Percentiles rank a stretch among this genome's conserved stretches.
Evolutionary conservation across 495 filamentous ascomycete genomes (phyloP).

Genomic region (Cairneyella variabilis): DNA sequence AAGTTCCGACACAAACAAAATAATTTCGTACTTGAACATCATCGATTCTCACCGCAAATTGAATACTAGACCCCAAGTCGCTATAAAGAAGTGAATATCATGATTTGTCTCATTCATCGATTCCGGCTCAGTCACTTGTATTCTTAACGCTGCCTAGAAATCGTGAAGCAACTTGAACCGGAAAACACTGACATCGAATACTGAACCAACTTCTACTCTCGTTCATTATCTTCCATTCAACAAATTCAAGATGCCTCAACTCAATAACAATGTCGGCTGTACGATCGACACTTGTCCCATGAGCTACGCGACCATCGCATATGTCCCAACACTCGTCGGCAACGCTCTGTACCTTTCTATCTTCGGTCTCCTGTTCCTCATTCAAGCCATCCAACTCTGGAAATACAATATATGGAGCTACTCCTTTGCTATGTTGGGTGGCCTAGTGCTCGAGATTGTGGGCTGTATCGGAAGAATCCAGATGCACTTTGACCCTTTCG

Average conservation of each 20-base stretch:
- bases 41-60: no score
- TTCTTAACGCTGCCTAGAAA: no score
- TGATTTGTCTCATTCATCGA: no score
- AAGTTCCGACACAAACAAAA: no score
- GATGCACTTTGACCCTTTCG: slow-evolving; percentile 37
- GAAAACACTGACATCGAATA: no score
- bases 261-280: slow-evolving; percentile 4
- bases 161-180: no score
- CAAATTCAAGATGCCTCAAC: slow-evolving; percentile 3
- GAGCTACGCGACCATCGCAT: slow-evolving; percentile 14
- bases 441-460: slow-evolving; percentile 33
- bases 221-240: no score
- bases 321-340: slow-evolving; percentile 22
- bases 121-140: no score
- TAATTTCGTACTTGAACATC: no score
- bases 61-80: no score
- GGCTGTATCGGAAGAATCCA: slow-evolving; percentile 35
- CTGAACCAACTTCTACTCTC: no score
- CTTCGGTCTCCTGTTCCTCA: slow-evolving; percentile 21
- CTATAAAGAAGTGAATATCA: no score
- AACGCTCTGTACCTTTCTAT: slow-evolving; percentile 24
- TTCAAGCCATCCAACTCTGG: slow-evolving; percentile 13
- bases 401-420: slow-evolving; percentile 29
- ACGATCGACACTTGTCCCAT: slow-evolving; percentile 9
- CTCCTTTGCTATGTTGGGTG: slow-evolving; percentile 32